These are phyloP conservation scores for Novakomyces olei DNA, from an alignment of 805 yeast species.

Conservation along the genomic window DNA sequence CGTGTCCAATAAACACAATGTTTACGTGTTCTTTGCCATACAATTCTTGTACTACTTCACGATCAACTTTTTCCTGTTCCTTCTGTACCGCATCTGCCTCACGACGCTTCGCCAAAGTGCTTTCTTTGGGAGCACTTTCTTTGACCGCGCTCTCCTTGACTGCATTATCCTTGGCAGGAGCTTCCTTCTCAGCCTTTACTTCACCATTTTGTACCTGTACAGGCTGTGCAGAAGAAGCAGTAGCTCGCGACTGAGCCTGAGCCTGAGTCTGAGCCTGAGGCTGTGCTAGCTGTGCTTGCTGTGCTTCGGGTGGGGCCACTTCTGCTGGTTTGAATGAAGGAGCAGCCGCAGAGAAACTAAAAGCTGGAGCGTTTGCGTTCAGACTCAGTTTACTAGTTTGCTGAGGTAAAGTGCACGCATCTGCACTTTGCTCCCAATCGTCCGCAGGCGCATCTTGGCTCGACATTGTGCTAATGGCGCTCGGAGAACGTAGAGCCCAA, in stretches of 20 bases:
- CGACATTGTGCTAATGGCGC: too few species aligned
- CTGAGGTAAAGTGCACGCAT: too few species aligned
- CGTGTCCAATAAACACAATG: slow-evolving; percentile 97
- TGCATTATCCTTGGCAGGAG: slow-evolving; percentile 8
- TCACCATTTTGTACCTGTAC: slow-evolving; percentile 11
- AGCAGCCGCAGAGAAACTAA: slow-evolving; percentile 5
- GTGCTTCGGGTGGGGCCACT: too few species aligned
- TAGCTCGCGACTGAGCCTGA: too few species aligned
- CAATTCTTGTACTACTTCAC: slow-evolving; percentile 72
- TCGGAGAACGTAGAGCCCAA: too few species aligned
- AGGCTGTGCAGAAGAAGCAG: slow-evolving; percentile 10
- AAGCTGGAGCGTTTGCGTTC: slow-evolving; percentile 5
- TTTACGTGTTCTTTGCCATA: slow-evolving; percentile 95
- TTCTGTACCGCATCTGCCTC: slow-evolving; percentile 32
- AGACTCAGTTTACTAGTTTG: slow-evolving; percentile 1
- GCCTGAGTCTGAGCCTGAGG: too few species aligned
- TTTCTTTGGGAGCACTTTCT: slow-evolving; percentile 38
- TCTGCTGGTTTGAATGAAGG: slow-evolving; percentile 4
- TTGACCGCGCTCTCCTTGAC: slow-evolving; percentile 15
- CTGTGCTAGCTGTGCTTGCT: too few species aligned
- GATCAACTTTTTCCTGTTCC: slow-evolving; percentile 69
- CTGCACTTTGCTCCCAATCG: too few species aligned
- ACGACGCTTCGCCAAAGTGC: slow-evolving; percentile 35
- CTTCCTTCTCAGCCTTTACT: slow-evolving; percentile 11
- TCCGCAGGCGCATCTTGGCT: too few species aligned